phyloP scores from a whole-genome alignment of 2,329 filamentous ascomycete species.

The Diaporthe eres region DNA sequence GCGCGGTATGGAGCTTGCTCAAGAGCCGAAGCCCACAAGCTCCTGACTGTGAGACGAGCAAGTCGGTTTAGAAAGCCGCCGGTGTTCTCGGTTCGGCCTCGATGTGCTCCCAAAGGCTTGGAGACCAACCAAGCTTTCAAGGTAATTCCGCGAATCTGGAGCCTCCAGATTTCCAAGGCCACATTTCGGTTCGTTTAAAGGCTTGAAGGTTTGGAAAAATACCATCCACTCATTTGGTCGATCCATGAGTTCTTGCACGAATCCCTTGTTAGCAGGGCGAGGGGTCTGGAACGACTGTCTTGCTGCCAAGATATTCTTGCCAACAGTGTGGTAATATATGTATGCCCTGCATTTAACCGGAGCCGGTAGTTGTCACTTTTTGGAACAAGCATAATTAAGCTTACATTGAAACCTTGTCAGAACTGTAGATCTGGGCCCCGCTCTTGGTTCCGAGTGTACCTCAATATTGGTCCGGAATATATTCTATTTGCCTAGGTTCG shows the following conservation, averaged over 20 bases:
- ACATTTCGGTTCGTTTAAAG: neutral
- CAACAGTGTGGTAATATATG: slow-evolving; percentile 21
- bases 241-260: slow-evolving; percentile 5
- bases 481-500: neutral
- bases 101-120: neutral
- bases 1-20: too few species aligned
- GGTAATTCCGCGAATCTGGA: neutral
- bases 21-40: neutral
- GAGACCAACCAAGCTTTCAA: slow-evolving; percentile 1
- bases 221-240: neutral
- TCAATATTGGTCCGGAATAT: neutral
- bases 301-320: slow-evolving; percentile 14
- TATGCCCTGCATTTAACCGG: slow-evolving; percentile 16
- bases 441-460: neutral
- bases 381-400: slow-evolving; percentile 28
- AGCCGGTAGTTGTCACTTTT: slow-evolving; percentile 9
- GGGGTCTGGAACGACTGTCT: neutral
- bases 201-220: neutral
- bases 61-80: neutral
- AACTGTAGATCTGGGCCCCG: slow-evolving; percentile 13
- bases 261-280: neutral
- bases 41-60: neutral
- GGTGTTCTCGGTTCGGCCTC: neutral
- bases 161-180: neutral
- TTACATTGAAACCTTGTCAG: slow-evolving; percentile 1